These are phyloP conservation scores for Clavispora phyllophila DNA, from an alignment of 805 yeast genomes.

Conservation along the genomic window DNA sequence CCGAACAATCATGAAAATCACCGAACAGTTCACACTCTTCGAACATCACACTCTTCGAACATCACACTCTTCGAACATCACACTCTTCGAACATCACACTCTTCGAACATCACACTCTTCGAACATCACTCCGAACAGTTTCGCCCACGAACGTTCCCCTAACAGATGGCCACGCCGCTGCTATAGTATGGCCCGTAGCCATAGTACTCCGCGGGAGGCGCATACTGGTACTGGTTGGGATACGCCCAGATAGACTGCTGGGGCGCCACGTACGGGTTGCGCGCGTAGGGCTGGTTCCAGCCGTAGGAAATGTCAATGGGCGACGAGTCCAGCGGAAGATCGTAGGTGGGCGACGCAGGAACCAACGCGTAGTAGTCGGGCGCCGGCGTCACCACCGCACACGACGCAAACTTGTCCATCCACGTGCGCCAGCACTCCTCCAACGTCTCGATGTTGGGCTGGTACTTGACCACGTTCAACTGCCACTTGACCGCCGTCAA, in stretches of 20 bases:
- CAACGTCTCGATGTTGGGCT: slow-evolving; percentile 33
- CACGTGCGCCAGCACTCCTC: slow-evolving; percentile 44
- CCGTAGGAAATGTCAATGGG: slow-evolving; percentile 20
- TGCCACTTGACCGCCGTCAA: slow-evolving; percentile 56
- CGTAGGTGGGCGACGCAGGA: slow-evolving; percentile 19
- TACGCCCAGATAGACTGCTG: slow-evolving; percentile 24
- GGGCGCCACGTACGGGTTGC: slow-evolving; percentile 2
- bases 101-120: no score
- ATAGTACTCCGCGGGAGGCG: slow-evolving; percentile 8
- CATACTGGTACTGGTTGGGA: slow-evolving; percentile 15
- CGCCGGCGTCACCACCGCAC: slow-evolving; percentile 1
- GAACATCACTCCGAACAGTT: no score
- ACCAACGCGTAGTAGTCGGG: slow-evolving; percentile 9
- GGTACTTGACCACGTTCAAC: slow-evolving; percentile 39
- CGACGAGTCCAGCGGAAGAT: slow-evolving; percentile 19
- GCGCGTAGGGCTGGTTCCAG: slow-evolving; percentile 7
- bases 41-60: no score
- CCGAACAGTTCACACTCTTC: no score
- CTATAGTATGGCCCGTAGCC: slow-evolving; percentile 36
- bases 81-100: no score
- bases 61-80: no score
- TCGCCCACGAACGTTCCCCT: no score
- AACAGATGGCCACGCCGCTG: slow-evolving; percentile 11
- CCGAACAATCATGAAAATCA: no score
- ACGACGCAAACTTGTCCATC: slow-evolving; percentile 28